phyloP scores from a whole-genome alignment of 2,329 filamentous ascomycete species.

The Bipolaris sorokiniana region DNA sequence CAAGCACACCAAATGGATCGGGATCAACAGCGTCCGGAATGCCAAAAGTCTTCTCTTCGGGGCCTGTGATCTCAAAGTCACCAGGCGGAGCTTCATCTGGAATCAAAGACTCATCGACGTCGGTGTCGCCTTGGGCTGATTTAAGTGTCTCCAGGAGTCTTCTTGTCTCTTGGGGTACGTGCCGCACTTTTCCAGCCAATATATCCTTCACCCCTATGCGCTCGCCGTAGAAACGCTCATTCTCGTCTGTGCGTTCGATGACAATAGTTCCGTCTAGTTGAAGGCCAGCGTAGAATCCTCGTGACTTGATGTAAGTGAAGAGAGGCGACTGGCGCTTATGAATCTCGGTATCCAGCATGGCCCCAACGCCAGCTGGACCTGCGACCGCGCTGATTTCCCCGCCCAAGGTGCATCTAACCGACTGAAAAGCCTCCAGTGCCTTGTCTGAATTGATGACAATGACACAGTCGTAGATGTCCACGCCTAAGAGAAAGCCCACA shows the following conservation, averaged over 20 bases:
- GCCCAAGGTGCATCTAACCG: slow-evolving; percentile 78
- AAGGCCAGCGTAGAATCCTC: slow-evolving; percentile 85
- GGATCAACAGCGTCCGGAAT: slow-evolving; percentile 81
- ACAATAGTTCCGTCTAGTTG: slow-evolving; percentile 87
- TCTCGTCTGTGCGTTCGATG: slow-evolving; percentile 85
- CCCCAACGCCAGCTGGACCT: slow-evolving; percentile 79
- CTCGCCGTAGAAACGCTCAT: slow-evolving; percentile 82
- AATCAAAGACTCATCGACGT: slow-evolving; percentile 73
- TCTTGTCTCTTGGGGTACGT: slow-evolving; percentile 62
- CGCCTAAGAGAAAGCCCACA: slow-evolving; percentile 85
- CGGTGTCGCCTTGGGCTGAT: slow-evolving; percentile 80
- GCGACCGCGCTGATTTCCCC: slow-evolving; percentile 78
- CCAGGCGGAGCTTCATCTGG: slow-evolving; percentile 75
- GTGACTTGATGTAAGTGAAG: slow-evolving; percentile 87
- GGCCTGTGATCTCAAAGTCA: slow-evolving; percentile 66
- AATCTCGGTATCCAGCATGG: slow-evolving; percentile 71
- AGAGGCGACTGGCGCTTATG: slow-evolving; percentile 73
- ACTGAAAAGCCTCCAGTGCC: slow-evolving; percentile 83
- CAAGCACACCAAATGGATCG: slow-evolving; percentile 89
- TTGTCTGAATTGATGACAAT: slow-evolving; percentile 88
- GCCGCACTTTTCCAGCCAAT: slow-evolving; percentile 63
- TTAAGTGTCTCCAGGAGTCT: slow-evolving; percentile 82
- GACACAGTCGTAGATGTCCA: slow-evolving; percentile 96
- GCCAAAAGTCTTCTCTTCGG: slow-evolving; percentile 68
- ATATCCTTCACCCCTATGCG: slow-evolving; percentile 67